phyloP scores from a whole-genome alignment of 768 basidiomycete species.

The Trametes cingulata region DNA sequence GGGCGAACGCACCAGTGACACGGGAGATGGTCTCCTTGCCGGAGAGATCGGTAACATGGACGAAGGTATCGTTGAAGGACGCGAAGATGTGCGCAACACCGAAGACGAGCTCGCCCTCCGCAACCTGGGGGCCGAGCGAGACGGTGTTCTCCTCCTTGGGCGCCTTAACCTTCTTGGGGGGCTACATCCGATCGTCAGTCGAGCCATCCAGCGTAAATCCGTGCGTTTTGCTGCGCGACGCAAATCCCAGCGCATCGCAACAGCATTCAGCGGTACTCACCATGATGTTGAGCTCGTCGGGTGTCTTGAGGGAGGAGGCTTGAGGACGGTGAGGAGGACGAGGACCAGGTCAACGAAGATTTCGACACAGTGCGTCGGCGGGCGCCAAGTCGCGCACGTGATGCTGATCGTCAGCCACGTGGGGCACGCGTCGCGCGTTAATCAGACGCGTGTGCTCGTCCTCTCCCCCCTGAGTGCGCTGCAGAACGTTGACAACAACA shows the following conservation, averaged over 20 bases:
- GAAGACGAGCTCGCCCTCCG: constrained; percentile 95
- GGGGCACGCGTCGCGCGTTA: neutral
- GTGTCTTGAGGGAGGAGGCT: constrained; percentile 28
- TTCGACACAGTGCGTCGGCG: neutral
- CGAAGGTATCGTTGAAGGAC: constrained; percentile 99
- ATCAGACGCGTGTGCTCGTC: neutral
- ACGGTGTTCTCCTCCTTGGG: constrained; percentile 82
- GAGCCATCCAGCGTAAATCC: constrained; percentile 47
- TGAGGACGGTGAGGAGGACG: constrained; percentile 23
- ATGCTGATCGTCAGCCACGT: neutral
- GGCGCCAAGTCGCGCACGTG: neutral
- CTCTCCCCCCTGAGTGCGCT: too few species aligned
- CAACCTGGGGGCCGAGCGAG: constrained; percentile 92
- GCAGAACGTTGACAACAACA: too few species aligned
- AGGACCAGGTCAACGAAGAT: constrained; percentile 17
- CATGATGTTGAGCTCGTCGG: constrained; percentile 37
- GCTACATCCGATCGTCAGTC: constrained; percentile 62
- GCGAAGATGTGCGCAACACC: constrained; percentile 99
- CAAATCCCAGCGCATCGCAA: neutral
- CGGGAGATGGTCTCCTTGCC: constrained; percentile 99
- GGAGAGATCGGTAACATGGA: constrained; percentile 97
- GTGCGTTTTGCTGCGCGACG: neutral
- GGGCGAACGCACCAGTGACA: constrained; percentile 74
- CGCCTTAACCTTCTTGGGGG: constrained; percentile 82
- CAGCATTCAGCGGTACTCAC: constrained; percentile 31